phyloP scores from a whole-genome alignment of 768 basidiomycete genomes.

The Russula lepida region DNA sequence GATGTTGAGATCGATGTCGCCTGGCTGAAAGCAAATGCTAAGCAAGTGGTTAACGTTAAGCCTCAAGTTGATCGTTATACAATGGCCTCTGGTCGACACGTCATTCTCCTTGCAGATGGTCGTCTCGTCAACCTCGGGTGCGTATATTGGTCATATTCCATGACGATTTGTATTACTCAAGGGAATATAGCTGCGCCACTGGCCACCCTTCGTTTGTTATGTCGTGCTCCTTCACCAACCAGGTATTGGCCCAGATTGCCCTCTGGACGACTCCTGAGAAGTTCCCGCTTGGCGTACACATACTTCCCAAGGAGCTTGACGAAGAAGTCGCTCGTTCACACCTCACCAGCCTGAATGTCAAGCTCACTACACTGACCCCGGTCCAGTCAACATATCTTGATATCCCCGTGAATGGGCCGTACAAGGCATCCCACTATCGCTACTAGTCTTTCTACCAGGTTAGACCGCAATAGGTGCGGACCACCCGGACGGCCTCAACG shows the following conservation, averaged over 20 bases:
- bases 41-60: conserved; percentile 81
- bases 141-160: conserved; percentile 20
- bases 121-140: conserved; percentile 98
- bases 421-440: conserved; percentile 68
- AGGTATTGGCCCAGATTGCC: conserved; percentile 95
- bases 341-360: conserved; percentile 84
- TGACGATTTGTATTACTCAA: background rate
- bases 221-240: conserved; percentile 99
- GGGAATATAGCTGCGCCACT: conserved; percentile 70
- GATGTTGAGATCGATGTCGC: conserved; percentile 93
- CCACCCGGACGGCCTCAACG: conserved; percentile 62
- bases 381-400: conserved; percentile 88
- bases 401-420: conserved; percentile 74
- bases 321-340: conserved; percentile 99
- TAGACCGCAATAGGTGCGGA: conserved; percentile 2
- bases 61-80: conserved; percentile 99
- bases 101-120: conserved; percentile 96
- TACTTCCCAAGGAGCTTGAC: conserved; percentile 96
- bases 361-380: conserved; percentile 67
- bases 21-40: conserved; percentile 94
- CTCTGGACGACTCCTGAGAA: conserved; percentile 90
- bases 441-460: conserved; percentile 33
- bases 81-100: conserved; percentile 84
- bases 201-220: conserved; percentile 99
- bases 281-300: conserved; percentile 97